A percentile compares a stretch with the other conserved stretches of the same genome.
Evolutionary conservation across 2,329 filamentous ascomycete genomes (phyloP).

Genomic region (Coleophoma eucalyptorum): DNA sequence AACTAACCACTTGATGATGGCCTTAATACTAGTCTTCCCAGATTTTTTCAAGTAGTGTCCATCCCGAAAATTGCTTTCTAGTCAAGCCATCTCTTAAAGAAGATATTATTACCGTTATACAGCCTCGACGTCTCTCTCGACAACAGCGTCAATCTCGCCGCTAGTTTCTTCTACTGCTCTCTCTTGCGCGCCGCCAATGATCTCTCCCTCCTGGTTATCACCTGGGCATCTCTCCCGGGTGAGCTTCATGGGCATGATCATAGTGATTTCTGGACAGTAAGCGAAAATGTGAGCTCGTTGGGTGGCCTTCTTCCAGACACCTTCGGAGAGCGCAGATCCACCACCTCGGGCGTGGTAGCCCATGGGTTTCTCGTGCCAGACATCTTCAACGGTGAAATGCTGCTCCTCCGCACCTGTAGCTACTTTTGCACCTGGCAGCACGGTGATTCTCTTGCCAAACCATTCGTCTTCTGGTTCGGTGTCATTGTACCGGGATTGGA

Average conservation of each 20-base stretch:
- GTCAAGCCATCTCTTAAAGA: too few relatives aligned
- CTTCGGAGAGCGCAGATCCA: conserved; percentile 34
- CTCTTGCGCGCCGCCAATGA: conserved; percentile 2
- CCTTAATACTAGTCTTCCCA: too few relatives aligned
- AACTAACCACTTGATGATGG: too few relatives aligned
- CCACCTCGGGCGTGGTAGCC: conserved; percentile 48
- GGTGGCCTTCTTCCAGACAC: conserved; percentile 41
- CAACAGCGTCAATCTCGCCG: too few relatives aligned
- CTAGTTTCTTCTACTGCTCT: too few relatives aligned
- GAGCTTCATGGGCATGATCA: conserved; percentile 54
- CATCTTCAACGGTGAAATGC: conserved; percentile 44
- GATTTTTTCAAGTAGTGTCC: too few relatives aligned
- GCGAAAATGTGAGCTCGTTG: conserved; percentile 44
- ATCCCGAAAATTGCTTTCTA: too few relatives aligned
- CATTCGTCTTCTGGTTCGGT: conserved; percentile 51
- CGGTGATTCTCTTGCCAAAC: conserved; percentile 45
- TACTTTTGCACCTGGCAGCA: conserved; percentile 44
- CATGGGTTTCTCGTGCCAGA: conserved; percentile 47
- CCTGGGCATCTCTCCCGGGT: conserved; percentile 41
- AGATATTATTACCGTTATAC: too few relatives aligned
- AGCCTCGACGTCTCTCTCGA: too few relatives aligned
- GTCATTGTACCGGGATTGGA: conserved; percentile 46
- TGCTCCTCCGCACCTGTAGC: conserved; percentile 33
- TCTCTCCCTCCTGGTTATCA: conserved; percentile 20
- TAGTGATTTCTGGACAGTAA: conserved; percentile 52